Percentiles rank a stretch among this genome's conserved stretches.
Evolutionary conservation across 306 rosid species (phyloP).

Genomic region (Ammopiptanthus mongolicus): DNA sequence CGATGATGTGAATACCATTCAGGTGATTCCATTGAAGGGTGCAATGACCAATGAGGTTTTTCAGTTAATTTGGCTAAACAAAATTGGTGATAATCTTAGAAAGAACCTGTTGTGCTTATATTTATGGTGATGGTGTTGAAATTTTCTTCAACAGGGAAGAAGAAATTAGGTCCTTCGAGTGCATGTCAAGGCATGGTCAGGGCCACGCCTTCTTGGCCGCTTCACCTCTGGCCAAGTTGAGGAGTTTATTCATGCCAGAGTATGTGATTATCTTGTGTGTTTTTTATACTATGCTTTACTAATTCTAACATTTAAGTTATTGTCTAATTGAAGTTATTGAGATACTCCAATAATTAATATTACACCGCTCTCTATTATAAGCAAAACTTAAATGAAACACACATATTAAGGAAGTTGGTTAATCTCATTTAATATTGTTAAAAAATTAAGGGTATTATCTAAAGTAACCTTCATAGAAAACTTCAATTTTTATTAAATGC

Average conservation of each 20-base stretch:
- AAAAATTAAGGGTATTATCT: no score
- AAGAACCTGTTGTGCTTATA: conserved; percentile 74
- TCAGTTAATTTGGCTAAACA: conserved; percentile 70
- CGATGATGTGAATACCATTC: conserved; percentile 51
- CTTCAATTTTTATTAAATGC: no score
- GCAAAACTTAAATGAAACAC: no score
- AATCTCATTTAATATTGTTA: no score
- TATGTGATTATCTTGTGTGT: conserved; percentile 25
- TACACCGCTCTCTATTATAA: no score
- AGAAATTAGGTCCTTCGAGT: conserved; percentile 72
- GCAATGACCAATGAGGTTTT: conserved; percentile 94
- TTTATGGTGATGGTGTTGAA: conserved; percentile 86
- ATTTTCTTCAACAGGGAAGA: conserved; percentile 78
- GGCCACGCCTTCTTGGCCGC: conserved; percentile 86
- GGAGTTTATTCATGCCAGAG: conserved; percentile 93
- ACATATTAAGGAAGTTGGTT: no score
- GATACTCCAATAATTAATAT: no score
- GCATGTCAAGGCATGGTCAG: conserved; percentile 67
- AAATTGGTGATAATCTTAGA: conserved; percentile 26
- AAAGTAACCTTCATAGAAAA: no score
- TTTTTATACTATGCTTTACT: not conserved
- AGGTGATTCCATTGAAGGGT: conserved; percentile 69
- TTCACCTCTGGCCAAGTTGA: conserved; percentile 74
- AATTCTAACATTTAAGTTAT: not conserved
- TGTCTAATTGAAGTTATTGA: not conserved